Percentiles rank a stretch among this genome's conserved stretches.
These are phyloP conservation scores for Dianthus caryophyllus DNA, from an alignment of 148 eudicot species.

Conservation along the genomic window DNA sequence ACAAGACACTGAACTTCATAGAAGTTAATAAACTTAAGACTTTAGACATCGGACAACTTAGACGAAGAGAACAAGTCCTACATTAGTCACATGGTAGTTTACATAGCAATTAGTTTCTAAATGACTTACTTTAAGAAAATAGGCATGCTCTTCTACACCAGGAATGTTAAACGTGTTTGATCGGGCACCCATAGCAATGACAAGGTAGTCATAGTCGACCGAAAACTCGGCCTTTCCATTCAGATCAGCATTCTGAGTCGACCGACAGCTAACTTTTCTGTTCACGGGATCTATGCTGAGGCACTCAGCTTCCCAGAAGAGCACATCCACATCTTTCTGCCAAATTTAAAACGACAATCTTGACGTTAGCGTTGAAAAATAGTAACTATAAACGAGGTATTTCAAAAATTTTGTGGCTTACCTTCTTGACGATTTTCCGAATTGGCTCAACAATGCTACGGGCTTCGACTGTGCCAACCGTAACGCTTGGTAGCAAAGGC, in stretches of 20 bases:
- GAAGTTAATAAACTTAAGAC: no score
- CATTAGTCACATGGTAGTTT: no score
- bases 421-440: slow-evolving; percentile 53
- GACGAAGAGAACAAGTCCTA: no score
- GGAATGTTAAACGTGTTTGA: slow-evolving; percentile 72
- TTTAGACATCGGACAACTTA: no score
- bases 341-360: not conserved
- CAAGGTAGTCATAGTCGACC: slow-evolving; percentile 75
- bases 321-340: slow-evolving; percentile 45
- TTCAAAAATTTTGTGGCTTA: slow-evolving; percentile 8
- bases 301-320: slow-evolving; percentile 68
- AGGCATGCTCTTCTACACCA: slow-evolving; percentile 66
- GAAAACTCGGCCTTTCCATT: slow-evolving; percentile 48
- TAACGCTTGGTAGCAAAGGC: slow-evolving; percentile 63
- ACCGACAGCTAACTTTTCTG: slow-evolving; percentile 58
- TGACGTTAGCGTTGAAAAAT: not conserved
- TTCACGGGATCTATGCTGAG: slow-evolving; percentile 55
- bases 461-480: slow-evolving; percentile 62
- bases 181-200: slow-evolving; percentile 62
- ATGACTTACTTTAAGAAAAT: slow-evolving; percentile 55
- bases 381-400: not conserved
- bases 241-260: slow-evolving; percentile 30
- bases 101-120: not conserved
- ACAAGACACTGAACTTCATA: no score
- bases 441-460: slow-evolving; percentile 69